phyloP scores from a whole-genome alignment of 148 eudicot species.

The Heliosperma pusillum region DNA sequence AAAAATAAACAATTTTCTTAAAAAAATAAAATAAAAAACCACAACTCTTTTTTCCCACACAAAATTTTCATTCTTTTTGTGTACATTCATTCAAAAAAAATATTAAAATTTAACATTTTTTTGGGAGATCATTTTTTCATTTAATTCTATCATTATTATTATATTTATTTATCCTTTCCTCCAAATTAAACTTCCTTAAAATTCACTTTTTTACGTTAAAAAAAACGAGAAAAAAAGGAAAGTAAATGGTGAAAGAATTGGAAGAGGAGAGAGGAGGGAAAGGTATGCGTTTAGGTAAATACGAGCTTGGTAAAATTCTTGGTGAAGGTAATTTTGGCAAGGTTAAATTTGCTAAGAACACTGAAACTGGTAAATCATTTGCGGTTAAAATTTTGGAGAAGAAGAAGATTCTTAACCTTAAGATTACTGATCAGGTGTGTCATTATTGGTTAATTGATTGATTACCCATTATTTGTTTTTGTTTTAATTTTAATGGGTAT shows the following conservation, averaged over 20 bases:
- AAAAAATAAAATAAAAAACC: too few relatives aligned
- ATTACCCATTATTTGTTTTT: not conserved
- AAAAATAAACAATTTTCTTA: too few relatives aligned
- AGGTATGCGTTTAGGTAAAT: constrained; percentile 77
- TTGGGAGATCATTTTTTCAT: not conserved
- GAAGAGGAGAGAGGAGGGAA: constrained; percentile 21
- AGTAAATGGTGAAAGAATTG: constrained; percentile 36
- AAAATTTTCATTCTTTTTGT: not conserved
- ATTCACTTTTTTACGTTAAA: not conserved
- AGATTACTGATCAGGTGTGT: constrained; percentile 72
- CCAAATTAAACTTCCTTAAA: not conserved
- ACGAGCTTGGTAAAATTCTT: constrained; percentile 67
- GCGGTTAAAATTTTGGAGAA: constrained; percentile 84
- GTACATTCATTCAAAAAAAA: not conserved
- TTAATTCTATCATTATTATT: not conserved
- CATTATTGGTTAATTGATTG: not conserved
- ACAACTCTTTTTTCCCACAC: not conserved
- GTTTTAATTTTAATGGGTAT: constrained; percentile 8
- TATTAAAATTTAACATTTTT: not conserved
- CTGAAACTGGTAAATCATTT: constrained; percentile 55
- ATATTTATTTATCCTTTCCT: not conserved
- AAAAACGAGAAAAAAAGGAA: not conserved
- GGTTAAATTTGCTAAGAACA: constrained; percentile 65
- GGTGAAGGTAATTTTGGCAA: constrained; percentile 94
- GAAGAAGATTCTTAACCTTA: constrained; percentile 55